Base-by-base conservation (phyloP, 257 asterid genomes). In the Rehmannia glutinosa region DNA sequence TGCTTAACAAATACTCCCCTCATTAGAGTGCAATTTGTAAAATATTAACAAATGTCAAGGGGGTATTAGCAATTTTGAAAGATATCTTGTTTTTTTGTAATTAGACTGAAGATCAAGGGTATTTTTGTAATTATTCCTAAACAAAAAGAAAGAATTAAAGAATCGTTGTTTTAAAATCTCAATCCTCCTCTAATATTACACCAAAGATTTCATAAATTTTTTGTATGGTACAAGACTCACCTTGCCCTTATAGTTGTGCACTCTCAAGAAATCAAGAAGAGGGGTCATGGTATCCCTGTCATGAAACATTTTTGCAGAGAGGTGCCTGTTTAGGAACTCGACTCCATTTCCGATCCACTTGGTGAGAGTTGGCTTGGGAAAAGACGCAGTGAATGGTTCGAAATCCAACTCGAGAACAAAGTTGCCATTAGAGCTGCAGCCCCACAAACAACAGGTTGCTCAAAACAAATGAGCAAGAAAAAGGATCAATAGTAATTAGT, bases 291-390 rank as follows among this genome's bases (percentile, higher is more conserved):
- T 88, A 25, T 88, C 92, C 81, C 76, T 79, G 84, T 88, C 90
- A 67, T 88, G 90, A 27, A 85, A 88, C 96, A 88, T 85, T 71
- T 88, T 85, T 0, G 96, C 92, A 11, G 93, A 88, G 72, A 88
- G 92, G 74, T 88, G 93, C 50, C 90, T 62, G 78, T 88, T 85
- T 62, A 88, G 92, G 86, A 88, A 88, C 72, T 88, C 96, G 35
- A 85, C 96, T 65, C 96, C 96, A 64, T 88, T 85, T 7, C 96
- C 96, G 35, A 88, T 88, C 54, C 86, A 88, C 70, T 85, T 88
- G 49, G 92, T 84, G 51, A 88, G 82, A 38, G 92, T 88, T 16
- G 96, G 92, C 69, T 82, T 84, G 6, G 96, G 96, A 41, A 88
- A 78, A 27, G 90, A 80, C 2, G 96, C 81, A 1, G 87, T 88